phyloP scores from a whole-genome alignment of 177 flowering plant genomes.

The Vitis hybrid region DNA sequence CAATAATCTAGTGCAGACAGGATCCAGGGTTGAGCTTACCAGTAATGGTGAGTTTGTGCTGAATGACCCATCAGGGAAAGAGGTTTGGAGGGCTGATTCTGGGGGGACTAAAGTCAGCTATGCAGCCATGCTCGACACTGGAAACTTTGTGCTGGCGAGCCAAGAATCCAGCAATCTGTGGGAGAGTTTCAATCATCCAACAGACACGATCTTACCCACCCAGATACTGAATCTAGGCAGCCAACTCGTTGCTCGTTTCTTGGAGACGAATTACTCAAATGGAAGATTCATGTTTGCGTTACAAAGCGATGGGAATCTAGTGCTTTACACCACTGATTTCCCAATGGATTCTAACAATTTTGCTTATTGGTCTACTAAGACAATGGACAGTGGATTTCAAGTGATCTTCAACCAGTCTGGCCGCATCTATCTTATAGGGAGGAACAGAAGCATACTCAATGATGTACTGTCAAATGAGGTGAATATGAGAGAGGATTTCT shows the following conservation, averaged over 20 bases:
- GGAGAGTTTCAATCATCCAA: slow-evolving; percentile 10
- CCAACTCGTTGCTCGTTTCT: neutral
- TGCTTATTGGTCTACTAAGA: neutral
- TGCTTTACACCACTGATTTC: slow-evolving; percentile 11
- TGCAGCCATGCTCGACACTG: slow-evolving; percentile 19
- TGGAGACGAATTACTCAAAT: slow-evolving; percentile 16
- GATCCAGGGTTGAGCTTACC: slow-evolving; percentile 26
- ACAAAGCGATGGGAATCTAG: slow-evolving; percentile 15
- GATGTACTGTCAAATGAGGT: neutral
- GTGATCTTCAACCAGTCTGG: slow-evolving; percentile 31
- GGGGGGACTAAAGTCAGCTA: neutral
- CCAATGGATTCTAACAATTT: slow-evolving; percentile 4
- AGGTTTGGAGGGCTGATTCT: slow-evolving; percentile 18
- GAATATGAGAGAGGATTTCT: slow-evolving; percentile 6
- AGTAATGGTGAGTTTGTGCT: slow-evolving; percentile 19
- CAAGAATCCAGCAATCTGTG: neutral
- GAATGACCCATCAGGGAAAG: slow-evolving; percentile 18
- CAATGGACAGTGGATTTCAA: slow-evolving; percentile 8
- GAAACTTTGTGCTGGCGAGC: slow-evolving; percentile 16
- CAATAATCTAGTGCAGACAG: slow-evolving; percentile 12
- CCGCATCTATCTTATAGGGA: slow-evolving; percentile 14
- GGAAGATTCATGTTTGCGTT: slow-evolving; percentile 22
- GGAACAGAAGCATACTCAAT: slow-evolving; percentile 5
- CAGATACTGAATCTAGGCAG: slow-evolving; percentile 8
- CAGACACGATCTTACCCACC: slow-evolving; percentile 14